Evolutionary conservation across 2,329 filamentous ascomycete species (phyloP), one percentile per base, ranked within the genome.

Genomic region (Talaromyces sp.): DNA sequence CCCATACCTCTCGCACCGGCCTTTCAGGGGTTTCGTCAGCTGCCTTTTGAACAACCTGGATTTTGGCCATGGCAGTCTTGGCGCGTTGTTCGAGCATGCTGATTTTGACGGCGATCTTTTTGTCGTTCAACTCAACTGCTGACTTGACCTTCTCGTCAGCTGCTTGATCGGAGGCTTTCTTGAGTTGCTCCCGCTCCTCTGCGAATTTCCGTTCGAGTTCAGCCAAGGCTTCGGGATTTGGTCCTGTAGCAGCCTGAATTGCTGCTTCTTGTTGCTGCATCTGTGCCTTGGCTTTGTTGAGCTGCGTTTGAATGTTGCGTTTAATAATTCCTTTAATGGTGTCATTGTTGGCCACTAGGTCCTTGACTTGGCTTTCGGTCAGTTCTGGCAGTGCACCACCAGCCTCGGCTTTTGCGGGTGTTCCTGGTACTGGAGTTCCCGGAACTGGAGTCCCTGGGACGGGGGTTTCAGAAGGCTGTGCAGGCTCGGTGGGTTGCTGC

Each of bases 1-100:
- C 87, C 90, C 91, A 97, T 0, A 97, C 93, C 74, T 97, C 92
- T 10, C 80, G 85, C 4, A 98, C 92, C 0, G 92, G 86, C 71
- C 87, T 88, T 68, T 93, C 83, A 0, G 93, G 93, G 0, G 93
- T 97, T 55, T 96, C 89, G n/a, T 82, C 83, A 0, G 89, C 92
- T 13, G 93, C 93, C 54, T 86, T 90, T 70, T 92, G 85, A 3
- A 98, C 90, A 1, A 95, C 85, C 1, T 85, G 84, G 33, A 96
- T 78, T 78, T 95, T 96, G 4, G 88, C 90, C 57, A 82, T 82
- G 0, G 87, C 85, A 9, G 79, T 77, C 64, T 83, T 85, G 54
- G 83, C 77, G 71, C 88, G 86, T 67, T 88, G 90, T 67, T 93
- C 88, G 6, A 87, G 80, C 86, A 96, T 90, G 72, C 92, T 93